A percentile compares a stretch with the other conserved stretches of the same genome.
Evolutionary conservation across 176 grass and related monocot genomes (phyloP).

Genomic region (Bolboschoenus planiculmis): DNA sequence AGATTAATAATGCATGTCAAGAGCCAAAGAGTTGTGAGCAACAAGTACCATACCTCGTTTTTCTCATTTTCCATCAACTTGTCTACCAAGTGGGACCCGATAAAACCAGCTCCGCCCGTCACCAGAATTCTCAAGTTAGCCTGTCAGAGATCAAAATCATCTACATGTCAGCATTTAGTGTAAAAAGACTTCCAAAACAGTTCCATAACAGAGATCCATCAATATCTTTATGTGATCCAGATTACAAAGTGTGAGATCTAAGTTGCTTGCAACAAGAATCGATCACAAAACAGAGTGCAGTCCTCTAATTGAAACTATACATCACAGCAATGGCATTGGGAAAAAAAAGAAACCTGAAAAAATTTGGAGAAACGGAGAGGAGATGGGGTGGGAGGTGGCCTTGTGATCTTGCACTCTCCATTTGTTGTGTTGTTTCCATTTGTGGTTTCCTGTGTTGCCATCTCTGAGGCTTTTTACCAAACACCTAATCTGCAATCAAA

Average conservation of each 20-base stretch:
- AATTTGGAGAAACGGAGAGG: constrained; percentile 99
- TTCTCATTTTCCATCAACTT: constrained; percentile 99
- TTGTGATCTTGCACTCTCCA: constrained; percentile 55
- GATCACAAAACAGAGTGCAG: background rate
- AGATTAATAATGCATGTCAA: background rate
- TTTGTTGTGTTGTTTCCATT: constrained; percentile 46
- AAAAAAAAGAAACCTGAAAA: constrained; percentile 56
- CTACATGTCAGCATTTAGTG: background rate
- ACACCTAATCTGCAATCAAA: constrained; percentile 28
- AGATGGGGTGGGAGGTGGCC: constrained; percentile 79
- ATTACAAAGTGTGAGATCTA: constrained; percentile 1
- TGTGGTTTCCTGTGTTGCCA: constrained; percentile 56
- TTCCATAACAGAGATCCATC: constrained; percentile 1
- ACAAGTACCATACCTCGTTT: constrained; percentile 63
- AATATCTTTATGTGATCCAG: constrained; percentile 8
- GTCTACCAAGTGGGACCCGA: constrained; percentile 97
- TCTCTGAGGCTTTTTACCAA: constrained; percentile 25
- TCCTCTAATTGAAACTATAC: background rate
- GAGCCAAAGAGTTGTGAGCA: background rate
- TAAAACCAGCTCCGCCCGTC: constrained; percentile 96
- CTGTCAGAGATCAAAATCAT: constrained; percentile 28
- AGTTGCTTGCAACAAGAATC: background rate
- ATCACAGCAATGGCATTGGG: constrained; percentile 12
- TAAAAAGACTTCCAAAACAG: background rate
- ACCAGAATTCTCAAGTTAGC: constrained; percentile 93